phyloP scores from a whole-genome alignment of 352 stramenopile species.

The Halophytophthora batemanensis region DNA sequence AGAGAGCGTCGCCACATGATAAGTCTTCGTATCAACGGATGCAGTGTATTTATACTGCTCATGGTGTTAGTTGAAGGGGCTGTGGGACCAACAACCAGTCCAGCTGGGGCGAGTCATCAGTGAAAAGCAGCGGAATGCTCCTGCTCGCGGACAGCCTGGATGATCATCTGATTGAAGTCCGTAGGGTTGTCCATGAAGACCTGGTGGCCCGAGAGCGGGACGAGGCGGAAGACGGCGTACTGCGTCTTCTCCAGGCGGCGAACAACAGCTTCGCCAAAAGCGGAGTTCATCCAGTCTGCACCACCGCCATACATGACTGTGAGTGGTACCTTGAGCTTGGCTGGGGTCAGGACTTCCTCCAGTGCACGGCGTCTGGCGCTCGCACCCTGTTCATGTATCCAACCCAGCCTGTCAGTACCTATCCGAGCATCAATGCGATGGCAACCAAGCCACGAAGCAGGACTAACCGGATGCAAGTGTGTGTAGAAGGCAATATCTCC shows the following conservation, averaged over 20 bases:
- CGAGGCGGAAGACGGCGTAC: slow-evolving; percentile 65
- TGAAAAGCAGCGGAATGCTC: slow-evolving; percentile 36
- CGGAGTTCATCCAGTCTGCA: slow-evolving; percentile 77
- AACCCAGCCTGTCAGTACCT: not conserved
- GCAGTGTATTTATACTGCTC: no score
- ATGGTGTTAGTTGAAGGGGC: no score
- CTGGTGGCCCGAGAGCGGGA: slow-evolving; percentile 68
- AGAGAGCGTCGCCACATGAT: no score
- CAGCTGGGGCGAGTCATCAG: slow-evolving; percentile 13
- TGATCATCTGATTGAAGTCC: slow-evolving; percentile 73
- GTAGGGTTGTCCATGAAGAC: slow-evolving; percentile 85
- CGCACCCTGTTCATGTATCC: slow-evolving; percentile 36
- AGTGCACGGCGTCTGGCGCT: slow-evolving; percentile 50
- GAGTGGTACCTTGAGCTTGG: slow-evolving; percentile 57
- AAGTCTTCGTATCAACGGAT: no score
- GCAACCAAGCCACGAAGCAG: not conserved
- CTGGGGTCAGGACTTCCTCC: slow-evolving; percentile 45
- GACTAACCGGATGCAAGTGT: slow-evolving; percentile 57
- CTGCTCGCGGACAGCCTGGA: slow-evolving; percentile 64
- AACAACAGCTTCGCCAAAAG: slow-evolving; percentile 58
- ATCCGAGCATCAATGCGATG: not conserved
- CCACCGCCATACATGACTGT: slow-evolving; percentile 80
- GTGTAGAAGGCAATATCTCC: slow-evolving; percentile 77
- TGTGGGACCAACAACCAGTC: no score
- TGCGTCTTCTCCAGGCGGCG: slow-evolving; percentile 52